phyloP scores from a whole-genome alignment of 208 protist species.

The Acanthamoeba healyi region DNA sequence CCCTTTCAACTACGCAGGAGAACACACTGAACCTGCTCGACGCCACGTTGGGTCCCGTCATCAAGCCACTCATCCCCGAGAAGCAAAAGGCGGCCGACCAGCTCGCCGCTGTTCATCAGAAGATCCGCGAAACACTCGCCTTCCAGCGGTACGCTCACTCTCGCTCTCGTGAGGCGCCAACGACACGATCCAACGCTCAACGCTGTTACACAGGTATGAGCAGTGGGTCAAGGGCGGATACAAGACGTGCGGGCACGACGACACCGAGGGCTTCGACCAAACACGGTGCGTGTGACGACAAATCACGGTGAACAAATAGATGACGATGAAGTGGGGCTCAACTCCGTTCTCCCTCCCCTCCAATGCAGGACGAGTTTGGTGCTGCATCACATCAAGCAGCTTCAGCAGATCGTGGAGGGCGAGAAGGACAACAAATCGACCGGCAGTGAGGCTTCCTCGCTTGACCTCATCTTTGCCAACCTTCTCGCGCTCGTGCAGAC shows the following conservation, averaged over 20 bases:
- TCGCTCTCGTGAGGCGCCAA: not conserved
- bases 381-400: constrained; percentile 68
- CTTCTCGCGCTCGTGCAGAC: constrained; percentile 70
- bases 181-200: not conserved
- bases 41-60: not conserved
- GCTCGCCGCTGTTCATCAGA: constrained; percentile 40
- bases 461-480: constrained; percentile 70
- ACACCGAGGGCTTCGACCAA: not conserved
- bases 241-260: not conserved
- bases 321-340: not conserved
- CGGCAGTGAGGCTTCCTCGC: not conserved
- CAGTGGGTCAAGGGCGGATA: constrained; percentile 57
- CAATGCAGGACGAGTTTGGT: constrained; percentile 15
- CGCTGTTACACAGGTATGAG: constrained; percentile 6
- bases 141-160: constrained; percentile 22
- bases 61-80: constrained; percentile 16
- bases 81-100: constrained; percentile 42
- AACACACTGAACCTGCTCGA: constrained; percentile 67
- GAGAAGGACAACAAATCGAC: not conserved
- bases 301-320: not conserved
- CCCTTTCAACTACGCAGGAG: not conserved
- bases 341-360: too few species aligned
- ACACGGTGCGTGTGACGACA: not conserved
- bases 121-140: constrained; percentile 56
- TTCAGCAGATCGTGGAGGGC: constrained; percentile 62